These are phyloP conservation scores for Eimeria praecox DNA, from an alignment of 169 alveolate species.

Conservation along the genomic window DNA sequence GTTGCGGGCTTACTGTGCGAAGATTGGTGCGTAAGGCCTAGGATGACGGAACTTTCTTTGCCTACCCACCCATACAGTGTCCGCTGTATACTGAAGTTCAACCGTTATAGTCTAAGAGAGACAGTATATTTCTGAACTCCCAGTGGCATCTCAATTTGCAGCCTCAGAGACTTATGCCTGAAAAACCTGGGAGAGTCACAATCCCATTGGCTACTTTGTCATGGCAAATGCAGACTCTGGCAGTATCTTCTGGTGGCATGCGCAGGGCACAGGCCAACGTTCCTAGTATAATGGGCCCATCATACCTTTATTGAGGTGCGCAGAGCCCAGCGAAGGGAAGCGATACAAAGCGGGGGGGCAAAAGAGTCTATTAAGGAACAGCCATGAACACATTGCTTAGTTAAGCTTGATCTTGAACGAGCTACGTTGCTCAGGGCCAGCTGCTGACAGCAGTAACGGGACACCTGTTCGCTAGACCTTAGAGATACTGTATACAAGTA, in stretches of 20 bases:
- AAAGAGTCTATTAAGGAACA: background rate
- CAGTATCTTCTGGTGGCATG: background rate
- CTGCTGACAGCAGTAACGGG: background rate
- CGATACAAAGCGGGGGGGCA: background rate
- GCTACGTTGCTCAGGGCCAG: background rate
- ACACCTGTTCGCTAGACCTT: no score
- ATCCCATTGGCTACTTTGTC: background rate
- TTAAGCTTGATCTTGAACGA: background rate
- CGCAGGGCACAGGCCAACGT: background rate
- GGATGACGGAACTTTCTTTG: background rate
- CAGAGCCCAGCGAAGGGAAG: background rate
- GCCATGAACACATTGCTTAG: background rate
- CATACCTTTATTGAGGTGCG: background rate
- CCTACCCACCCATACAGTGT: background rate
- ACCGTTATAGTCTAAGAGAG: background rate
- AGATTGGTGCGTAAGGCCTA: background rate
- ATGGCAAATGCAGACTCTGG: background rate
- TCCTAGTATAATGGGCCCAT: background rate
- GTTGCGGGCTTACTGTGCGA: background rate
- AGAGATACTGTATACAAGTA: no score
- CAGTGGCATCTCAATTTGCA: background rate
- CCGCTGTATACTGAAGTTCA: background rate
- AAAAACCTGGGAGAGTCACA: background rate
- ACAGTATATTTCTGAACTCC: background rate
- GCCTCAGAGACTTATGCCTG: background rate